Percentiles rank a stretch among this genome's conserved stretches.
Conservation (phyloP, 495 filamentous ascomycete genomes). For the Lineolata rhizophorae region DNA sequence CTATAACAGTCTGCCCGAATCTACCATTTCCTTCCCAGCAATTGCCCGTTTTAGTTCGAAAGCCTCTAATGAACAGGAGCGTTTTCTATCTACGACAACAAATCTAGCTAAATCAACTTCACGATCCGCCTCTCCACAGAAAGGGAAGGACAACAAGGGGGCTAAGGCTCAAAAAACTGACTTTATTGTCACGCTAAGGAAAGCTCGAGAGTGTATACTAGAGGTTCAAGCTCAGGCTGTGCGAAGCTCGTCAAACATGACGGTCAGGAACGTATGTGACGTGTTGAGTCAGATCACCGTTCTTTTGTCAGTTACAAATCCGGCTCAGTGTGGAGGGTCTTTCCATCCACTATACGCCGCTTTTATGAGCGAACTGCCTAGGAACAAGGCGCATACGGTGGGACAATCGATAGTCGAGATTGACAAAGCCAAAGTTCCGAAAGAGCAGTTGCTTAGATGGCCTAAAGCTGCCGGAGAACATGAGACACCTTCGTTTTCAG, state of each 20-base stretch:
- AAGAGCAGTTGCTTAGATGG: constrained; percentile 23
- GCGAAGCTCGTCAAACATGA: constrained; percentile 21
- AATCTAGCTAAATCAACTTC: too few relatives aligned
- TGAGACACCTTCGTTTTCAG: constrained; percentile 22
- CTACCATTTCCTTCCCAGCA: constrained; percentile 65
- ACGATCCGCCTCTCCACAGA: too few relatives aligned
- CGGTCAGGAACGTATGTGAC: constrained; percentile 30
- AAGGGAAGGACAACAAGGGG: constrained; percentile 12
- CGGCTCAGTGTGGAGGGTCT: too few relatives aligned
- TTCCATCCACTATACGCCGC: constrained; percentile 28
- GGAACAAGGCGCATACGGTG: constrained; percentile 34
- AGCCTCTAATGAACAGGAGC: too few relatives aligned
- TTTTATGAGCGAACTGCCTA: constrained; percentile 40
- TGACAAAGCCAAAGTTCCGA: constrained; percentile 16
- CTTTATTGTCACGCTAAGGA: constrained; percentile 35
- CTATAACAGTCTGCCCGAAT: constrained; percentile 76
- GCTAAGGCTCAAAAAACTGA: constrained; percentile 13
- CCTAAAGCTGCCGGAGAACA: constrained; percentile 18
- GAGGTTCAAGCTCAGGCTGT: constrained; percentile 32
- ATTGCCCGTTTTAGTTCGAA: too few relatives aligned
- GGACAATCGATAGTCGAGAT: constrained; percentile 30
- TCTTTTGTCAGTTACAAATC: constrained; percentile 35
- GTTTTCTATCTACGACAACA: too few relatives aligned
- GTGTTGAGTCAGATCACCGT: constrained; percentile 40
- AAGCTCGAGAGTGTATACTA: constrained; percentile 36